Evolutionary conservation across 1,284 basidiomycete species (phyloP).

Genomic region (Apiotrichum siamense): DNA sequence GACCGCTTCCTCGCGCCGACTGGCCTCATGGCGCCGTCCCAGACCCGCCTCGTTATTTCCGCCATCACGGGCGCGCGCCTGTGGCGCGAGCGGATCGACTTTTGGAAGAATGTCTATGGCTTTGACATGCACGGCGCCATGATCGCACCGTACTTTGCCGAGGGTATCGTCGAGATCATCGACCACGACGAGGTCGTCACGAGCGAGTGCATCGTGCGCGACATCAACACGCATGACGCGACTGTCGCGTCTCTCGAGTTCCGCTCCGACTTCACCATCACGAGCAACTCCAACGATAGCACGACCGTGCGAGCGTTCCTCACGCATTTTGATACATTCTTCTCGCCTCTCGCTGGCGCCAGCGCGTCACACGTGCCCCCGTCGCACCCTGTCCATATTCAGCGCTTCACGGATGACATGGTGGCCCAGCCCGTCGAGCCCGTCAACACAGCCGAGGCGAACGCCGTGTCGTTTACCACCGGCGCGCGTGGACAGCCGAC

Average conservation of each 20-base stretch:
- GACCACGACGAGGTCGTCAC: conserved; percentile 64
- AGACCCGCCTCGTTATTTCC: conserved; percentile 76
- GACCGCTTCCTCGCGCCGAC: conserved; percentile 52
- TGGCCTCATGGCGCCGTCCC: conserved; percentile 88
- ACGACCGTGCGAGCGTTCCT: conserved; percentile 73
- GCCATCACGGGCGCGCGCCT: conserved; percentile 71
- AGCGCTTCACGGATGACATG: conserved; percentile 30
- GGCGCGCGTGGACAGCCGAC: conserved; percentile 75
- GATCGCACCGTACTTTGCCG: conserved; percentile 59
- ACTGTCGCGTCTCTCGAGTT: conserved; percentile 71
- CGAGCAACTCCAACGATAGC: conserved; percentile 55
- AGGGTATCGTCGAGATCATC: conserved; percentile 76
- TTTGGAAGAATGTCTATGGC: conserved; percentile 89
- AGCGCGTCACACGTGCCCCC: conserved; percentile 50
- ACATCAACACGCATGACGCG: conserved; percentile 63
- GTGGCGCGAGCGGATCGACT: conserved; percentile 71
- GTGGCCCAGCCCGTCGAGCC: conserved; percentile 22
- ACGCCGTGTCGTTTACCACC: conserved; percentile 73
- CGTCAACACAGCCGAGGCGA: conserved; percentile 22
- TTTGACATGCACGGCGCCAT: conserved; percentile 73
- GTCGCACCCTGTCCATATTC: conserved; percentile 31
- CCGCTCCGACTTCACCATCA: conserved; percentile 63
- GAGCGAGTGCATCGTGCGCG: conserved; percentile 58
- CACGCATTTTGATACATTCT: conserved; percentile 93
- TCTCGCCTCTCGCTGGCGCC: conserved; percentile 58